phyloP scores from a whole-genome alignment of 169 alveolate species.

The Cryptosporidium viatorum region DNA sequence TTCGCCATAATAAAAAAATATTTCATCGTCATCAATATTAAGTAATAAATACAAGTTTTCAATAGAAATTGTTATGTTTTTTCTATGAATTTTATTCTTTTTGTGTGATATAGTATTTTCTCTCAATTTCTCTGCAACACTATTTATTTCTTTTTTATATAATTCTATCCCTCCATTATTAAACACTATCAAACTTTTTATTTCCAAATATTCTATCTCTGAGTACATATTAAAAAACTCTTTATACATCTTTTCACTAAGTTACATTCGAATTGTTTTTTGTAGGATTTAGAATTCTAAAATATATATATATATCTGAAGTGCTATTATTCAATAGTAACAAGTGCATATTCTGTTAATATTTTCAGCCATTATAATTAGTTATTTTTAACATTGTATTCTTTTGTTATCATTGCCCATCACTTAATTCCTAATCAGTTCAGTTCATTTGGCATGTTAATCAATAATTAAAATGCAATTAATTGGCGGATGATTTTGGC shows the following conservation, averaged over 20 bases:
- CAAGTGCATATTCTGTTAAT: not conserved
- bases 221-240: not conserved
- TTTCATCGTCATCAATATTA: not conserved
- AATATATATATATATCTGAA: too few species aligned
- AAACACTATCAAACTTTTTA: slow-evolving; percentile 23
- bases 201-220: not conserved
- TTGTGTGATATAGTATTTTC: not conserved
- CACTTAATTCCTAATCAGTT: not conserved
- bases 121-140: not conserved
- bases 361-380: not conserved
- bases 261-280: not conserved
- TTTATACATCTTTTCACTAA: not conserved
- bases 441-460: not conserved
- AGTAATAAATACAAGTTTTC: not conserved
- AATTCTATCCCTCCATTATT: slow-evolving; percentile 43
- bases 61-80: slow-evolving; percentile 15
- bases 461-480: not conserved
- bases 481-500: not conserved
- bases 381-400: not conserved
- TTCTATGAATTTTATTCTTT: not conserved
- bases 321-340: too few species aligned
- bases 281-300: not conserved
- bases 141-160: not conserved
- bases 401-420: not conserved
- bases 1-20: slow-evolving; percentile 78